Evolutionary conservation across 2,329 filamentous ascomycete genomes (phyloP), one percentile per base, ranked within the genome.

Genomic region (Tolypocladium sp.): DNA sequence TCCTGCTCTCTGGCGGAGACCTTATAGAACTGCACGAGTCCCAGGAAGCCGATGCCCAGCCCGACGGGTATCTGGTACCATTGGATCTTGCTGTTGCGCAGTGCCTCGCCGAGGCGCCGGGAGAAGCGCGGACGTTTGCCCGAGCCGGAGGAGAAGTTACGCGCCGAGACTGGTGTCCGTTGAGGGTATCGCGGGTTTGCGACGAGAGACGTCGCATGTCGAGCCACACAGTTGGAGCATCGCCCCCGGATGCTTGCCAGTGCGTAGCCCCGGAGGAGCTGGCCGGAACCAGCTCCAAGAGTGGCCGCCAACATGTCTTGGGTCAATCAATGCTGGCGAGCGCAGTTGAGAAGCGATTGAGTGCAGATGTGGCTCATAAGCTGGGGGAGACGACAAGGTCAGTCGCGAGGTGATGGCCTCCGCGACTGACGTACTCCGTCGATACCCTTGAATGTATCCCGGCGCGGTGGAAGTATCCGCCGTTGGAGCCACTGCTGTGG

Each of bases 31-130:
- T 96, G 92, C 56, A 92, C 81, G 57, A 90, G 78, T 30, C 91
- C 92, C 10, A 97, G 80, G 68, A 96, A 92, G 59, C 84, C 90
- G 67, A 96, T 87, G 61, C 92, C 92, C 27, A 96, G 80, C 33
- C 88, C 90, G 58, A 96, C 84, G 27, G 92, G 92, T 65, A 97
- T 96, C 54, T 90, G 90, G 73, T 92, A 91, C 92, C 92, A 97
- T 77, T 90, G 85, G 62, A 94, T 81, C 72, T 79, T 83, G 63
- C 76, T 79, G 64, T 79, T 79, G 62, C 74, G 76, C 57, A 81
- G 70, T 49, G 80, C 79, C 60, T 76, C 75, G 33, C 79, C 75
- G 59, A 84, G 73, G 35, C 79, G 77, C 55, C 80, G 77, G 37
- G 80, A 77, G 71, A 83, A 83, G 60, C 76, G 75, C 42, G 75